Evolutionary conservation across 495 filamentous ascomycete genomes (phyloP), one percentile per base, ranked within the genome.

Genomic region (Friedmanniomyces simplex): DNA sequence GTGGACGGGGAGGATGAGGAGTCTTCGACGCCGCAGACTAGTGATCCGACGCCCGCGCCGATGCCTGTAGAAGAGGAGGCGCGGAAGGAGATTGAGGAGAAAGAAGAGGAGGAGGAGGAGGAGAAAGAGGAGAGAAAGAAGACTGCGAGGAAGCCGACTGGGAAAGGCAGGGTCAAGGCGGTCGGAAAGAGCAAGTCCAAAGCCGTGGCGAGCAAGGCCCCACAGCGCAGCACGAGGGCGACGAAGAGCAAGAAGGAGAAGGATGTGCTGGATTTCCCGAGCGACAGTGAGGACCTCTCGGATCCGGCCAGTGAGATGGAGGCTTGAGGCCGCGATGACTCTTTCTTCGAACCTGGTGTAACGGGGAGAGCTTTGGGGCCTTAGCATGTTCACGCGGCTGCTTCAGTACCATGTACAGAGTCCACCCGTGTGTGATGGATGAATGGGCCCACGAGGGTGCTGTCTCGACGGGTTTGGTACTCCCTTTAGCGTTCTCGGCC

Each of bases 261-360:
- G 58, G 54, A 61, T 18, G 28, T 61, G 10, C 57, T 61, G 52
- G 54, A 58, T 43, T 18, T 58, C 11, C 58, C 58, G 1, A 41
- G 30, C n/a, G 65, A 65, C 21, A 57, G 46, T 20, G 64, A 67
- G 18, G 50, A 49, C 11, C 53, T 64, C 13, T 58, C 53, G 36
- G 62, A 64, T 45, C 26, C 54, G 26, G 54, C 62, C n/a, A 41
- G 39, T 39, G 57, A 41, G 8, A 22, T 55, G 24, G 57, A 60
- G 26, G 34, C 24, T 21, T 59, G 56, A 59, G 41, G 14, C 20
- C 14, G 41, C 20, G 14, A 43, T 16, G 20, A n/a, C n/a, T n/a
- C n/a, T n/a, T n/a, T n/a, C n/a, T n/a, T n/a, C n/a, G n/a, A n/a
- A n/a, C n/a, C n/a, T n/a, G n/a, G n/a, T n/a, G n/a, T n/a, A n/a